phyloP scores from a whole-genome alignment of 352 stramenopile species.

The Globisporangium lucens region DNA sequence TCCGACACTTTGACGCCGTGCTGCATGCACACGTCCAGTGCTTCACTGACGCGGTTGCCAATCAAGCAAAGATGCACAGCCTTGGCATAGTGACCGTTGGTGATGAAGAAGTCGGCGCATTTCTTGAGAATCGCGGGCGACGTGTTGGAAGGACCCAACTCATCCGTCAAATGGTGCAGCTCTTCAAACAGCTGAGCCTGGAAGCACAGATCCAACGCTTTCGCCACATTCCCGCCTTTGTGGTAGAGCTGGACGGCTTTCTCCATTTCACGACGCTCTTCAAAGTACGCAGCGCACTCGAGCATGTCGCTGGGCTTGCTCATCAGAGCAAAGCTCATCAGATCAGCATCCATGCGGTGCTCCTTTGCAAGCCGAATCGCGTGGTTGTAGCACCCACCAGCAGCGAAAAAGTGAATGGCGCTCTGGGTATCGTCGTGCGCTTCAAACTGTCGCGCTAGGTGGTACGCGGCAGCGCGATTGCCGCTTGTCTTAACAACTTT shows the following conservation, averaged over 20 bases:
- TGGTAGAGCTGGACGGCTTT: constrained; percentile 94
- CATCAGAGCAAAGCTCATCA: constrained; percentile 91
- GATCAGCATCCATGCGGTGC: constrained; percentile 86
- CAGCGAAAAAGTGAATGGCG: constrained; percentile 91
- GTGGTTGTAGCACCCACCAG: constrained; percentile 90
- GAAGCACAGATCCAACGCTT: constrained; percentile 94
- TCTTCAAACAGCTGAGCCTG: constrained; percentile 86
- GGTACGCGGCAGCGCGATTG: constrained; percentile 78
- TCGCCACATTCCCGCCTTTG: constrained; percentile 88
- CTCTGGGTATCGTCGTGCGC: constrained; percentile 71
- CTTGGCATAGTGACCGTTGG: constrained; percentile 90
- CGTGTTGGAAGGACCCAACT: constrained; percentile 62
- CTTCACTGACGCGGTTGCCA: constrained; percentile 61
- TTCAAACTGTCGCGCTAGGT: constrained; percentile 88
- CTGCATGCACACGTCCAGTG: constrained; percentile 88
- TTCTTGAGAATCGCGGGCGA: constrained; percentile 84
- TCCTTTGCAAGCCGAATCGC: constrained; percentile 91
- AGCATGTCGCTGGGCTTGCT: constrained; percentile 85
- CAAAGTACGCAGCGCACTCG: constrained; percentile 91
- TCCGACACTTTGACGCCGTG: constrained; percentile 90
- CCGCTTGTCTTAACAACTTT: constrained; percentile 83
- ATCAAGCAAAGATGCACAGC: constrained; percentile 89
- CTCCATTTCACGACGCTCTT: constrained; percentile 89
- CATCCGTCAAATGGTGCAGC: constrained; percentile 82
- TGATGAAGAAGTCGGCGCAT: constrained; percentile 92